Percentiles rank a stretch among this genome's conserved stretches.
Conservation (phyloP, 352 stramenopile genomes). For the Phytophthora quininea region DNA sequence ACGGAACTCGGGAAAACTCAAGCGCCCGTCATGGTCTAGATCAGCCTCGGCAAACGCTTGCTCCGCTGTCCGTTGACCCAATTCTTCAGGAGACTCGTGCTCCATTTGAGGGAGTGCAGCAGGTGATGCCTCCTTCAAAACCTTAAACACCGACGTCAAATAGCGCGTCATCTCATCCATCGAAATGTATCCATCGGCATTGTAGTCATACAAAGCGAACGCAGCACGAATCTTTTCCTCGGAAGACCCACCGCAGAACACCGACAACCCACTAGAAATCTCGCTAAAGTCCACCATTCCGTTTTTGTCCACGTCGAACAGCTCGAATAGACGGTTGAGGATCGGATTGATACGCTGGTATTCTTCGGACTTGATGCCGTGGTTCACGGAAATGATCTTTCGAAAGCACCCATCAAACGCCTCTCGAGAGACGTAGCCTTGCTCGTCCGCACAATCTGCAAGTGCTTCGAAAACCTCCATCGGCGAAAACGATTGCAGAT, state of each 20-base stretch:
- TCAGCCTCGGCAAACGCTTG: conserved; percentile 84
- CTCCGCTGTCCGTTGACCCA: conserved; percentile 65
- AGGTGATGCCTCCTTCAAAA: conserved; percentile 81
- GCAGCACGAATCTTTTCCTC: conserved; percentile 77
- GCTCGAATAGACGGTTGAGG: conserved; percentile 76
- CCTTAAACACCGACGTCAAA: conserved; percentile 84
- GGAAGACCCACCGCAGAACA: conserved; percentile 84
- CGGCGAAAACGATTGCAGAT: conserved; percentile 71
- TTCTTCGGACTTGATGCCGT: conserved; percentile 50
- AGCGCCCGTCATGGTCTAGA: conserved; percentile 62
- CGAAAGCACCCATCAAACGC: conserved; percentile 84
- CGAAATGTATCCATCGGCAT: conserved; percentile 85
- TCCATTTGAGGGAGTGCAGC: conserved; percentile 49
- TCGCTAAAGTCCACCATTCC: conserved; percentile 87
- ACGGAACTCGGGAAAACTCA: conserved; percentile 82
- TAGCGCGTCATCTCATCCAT: conserved; percentile 87
- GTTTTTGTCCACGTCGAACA: conserved; percentile 89
- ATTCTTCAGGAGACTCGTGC: conserved; percentile 59
- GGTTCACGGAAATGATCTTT: conserved; percentile 65
- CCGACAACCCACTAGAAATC: conserved; percentile 82
- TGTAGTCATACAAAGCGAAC: conserved; percentile 88
- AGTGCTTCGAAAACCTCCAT: conserved; percentile 84
- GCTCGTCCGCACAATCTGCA: conserved; percentile 69
- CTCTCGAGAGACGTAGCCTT: conserved; percentile 72
- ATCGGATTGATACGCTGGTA: conserved; percentile 79